Evolutionary conservation across 2,329 filamentous ascomycete genomes (phyloP), one percentile per base, ranked within the genome.

Genomic region (Amesomyces nigricolor): DNA sequence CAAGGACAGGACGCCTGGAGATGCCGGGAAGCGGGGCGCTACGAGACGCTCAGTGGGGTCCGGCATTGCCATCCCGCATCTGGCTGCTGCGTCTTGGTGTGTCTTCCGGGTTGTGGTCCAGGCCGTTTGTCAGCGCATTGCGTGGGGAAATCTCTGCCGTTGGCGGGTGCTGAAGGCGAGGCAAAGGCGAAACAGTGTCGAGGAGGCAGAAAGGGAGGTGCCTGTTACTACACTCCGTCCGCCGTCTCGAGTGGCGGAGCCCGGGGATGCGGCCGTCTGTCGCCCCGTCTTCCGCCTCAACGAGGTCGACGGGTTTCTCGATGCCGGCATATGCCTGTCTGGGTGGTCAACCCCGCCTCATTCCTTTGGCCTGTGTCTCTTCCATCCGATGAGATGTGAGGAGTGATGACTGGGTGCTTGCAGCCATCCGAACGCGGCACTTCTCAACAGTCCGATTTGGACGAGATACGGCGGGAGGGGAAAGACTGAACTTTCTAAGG

Each of bases 171-270:
- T 26, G 32, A 7, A 35, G 22, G 13, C 13, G 43, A 45, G 22
- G 14, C 26, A 26, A 26, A 45, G 22, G 7, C 43, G 43, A 22
- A 29, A 44, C 9, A 13, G 17, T 26, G 10, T 29, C 42, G 5
- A 7, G 9, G 19, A 29, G 19, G 26, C 3, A n/a, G 42, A 22
- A 19, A 11, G 30, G 45, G 13, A 47, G 16, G 16, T 47, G 46
- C 32, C 46, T 38, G 46, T 38, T 38, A 6, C 14, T 30, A 5
- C 22, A 46, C 43, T 30, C 19, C 17, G 16, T 30, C 26, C 14
- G 4, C 32, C n/a, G 48, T 51, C 29, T 51, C 40, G 40, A 29
- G 19, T 10, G 49, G 49, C 49, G 49, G 49, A 14, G 39, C 30
- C 16, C 10, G 38, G 8, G 7, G n/a, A 19, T 30, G 30, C 29